phyloP scores from a whole-genome alignment of 495 filamentous ascomycete species.

The Astrothelium macrocarpum region DNA sequence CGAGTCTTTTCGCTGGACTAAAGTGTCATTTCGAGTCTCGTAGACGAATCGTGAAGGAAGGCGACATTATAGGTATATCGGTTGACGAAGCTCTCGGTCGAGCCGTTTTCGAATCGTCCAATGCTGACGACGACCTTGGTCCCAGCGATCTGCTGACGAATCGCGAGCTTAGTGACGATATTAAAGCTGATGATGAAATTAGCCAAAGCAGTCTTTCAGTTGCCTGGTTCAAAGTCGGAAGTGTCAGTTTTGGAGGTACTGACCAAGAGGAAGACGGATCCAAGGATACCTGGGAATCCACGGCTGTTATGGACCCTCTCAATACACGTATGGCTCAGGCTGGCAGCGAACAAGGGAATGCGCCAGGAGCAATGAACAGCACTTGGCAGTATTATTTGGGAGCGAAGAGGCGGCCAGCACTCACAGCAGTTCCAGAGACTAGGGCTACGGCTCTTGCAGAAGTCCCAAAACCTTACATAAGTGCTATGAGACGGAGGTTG shows the following conservation, averaged over 20 bases:
- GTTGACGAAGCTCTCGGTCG: slow-evolving; percentile 74
- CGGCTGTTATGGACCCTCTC: slow-evolving; percentile 69
- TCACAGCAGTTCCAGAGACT: not conserved
- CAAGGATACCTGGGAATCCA: slow-evolving; percentile 70
- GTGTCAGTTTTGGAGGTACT: slow-evolving; percentile 47
- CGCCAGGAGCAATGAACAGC: slow-evolving; percentile 63
- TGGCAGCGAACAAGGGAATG: slow-evolving; percentile 65
- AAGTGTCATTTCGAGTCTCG: slow-evolving; percentile 79
- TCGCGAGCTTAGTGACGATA: not conserved
- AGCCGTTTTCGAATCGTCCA: slow-evolving; percentile 55
- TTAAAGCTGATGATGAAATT: not conserved
- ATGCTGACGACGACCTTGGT: slow-evolving; percentile 26
- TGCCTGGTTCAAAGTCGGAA: slow-evolving; percentile 82
- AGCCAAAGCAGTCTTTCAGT: slow-evolving; percentile 43
- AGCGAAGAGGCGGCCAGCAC: slow-evolving; percentile 35
- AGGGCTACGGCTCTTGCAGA: slow-evolving; percentile 13
- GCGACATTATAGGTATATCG: slow-evolving; percentile 77
- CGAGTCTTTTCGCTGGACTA: slow-evolving; percentile 68
- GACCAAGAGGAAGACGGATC: slow-evolving; percentile 36
- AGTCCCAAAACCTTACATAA: slow-evolving; percentile 42
- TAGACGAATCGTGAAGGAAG: slow-evolving; percentile 66
- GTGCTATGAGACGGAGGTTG: slow-evolving; percentile 62
- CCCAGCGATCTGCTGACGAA: not conserved
- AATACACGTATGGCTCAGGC: slow-evolving; percentile 81
- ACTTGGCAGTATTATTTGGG: slow-evolving; percentile 84